A percentile compares a stretch with the other conserved stretches of the same genome.
Evolutionary conservation across 179 eudicot species (phyloP).

Genomic region (Silene vulgaris): DNA sequence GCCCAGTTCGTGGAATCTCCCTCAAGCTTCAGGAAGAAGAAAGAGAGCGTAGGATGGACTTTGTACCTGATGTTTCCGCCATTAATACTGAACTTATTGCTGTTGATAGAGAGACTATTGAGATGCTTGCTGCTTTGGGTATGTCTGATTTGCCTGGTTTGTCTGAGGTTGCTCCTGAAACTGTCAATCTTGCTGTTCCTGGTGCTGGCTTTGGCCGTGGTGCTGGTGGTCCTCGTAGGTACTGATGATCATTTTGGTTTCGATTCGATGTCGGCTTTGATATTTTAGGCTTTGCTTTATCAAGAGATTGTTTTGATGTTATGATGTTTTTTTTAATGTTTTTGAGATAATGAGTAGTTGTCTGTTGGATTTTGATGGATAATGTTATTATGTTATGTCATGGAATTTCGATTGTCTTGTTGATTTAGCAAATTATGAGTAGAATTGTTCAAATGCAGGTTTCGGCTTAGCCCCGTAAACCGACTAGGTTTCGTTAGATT

Average conservation of each 20-base stretch:
- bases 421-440: not conserved
- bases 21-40: slow-evolving; percentile 23
- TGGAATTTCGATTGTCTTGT: not conserved
- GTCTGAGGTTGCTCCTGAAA: slow-evolving; percentile 2
- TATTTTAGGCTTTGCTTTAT: not conserved
- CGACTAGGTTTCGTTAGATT: no score
- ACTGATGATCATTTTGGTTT: not conserved
- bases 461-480: no score
- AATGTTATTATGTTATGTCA: not conserved
- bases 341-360: no score
- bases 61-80: slow-evolving; percentile 23
- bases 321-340: not conserved
- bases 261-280: no score
- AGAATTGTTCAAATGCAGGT: no score
- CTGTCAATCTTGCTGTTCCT: not conserved
- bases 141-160: slow-evolving; percentile 25
- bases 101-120: slow-evolving; percentile 22
- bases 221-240: slow-evolving; percentile 23
- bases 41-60: slow-evolving; percentile 24
- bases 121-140: slow-evolving; percentile 22
- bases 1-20: slow-evolving; percentile 26
- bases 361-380: no score
- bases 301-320: not conserved
- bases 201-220: slow-evolving; percentile 19
- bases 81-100: slow-evolving; percentile 15